Evolutionary conservation across 1,284 basidiomycete genomes (phyloP).

Genomic region (Irpex lacteus): DNA sequence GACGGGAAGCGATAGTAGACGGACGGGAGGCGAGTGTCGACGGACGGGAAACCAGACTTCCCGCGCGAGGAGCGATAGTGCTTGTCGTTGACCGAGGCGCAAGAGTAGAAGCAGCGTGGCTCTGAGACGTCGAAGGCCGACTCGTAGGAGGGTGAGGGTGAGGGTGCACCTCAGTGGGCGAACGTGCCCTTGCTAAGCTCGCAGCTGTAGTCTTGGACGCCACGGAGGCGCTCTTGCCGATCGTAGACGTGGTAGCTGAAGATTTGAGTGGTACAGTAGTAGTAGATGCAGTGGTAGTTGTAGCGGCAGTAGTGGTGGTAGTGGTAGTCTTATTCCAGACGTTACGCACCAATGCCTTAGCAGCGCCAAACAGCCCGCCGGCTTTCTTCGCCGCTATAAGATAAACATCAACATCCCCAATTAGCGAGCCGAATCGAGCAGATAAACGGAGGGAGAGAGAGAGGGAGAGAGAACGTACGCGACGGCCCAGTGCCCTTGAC

Average conservation of each 20-base stretch:
- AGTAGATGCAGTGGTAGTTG: constrained; percentile 20
- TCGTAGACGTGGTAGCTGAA: background rate
- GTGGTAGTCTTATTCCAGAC: constrained; percentile 36
- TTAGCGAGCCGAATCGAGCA: too few species aligned
- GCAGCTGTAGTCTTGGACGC: background rate
- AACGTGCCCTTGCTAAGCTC: constrained; percentile 18
- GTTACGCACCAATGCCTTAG: constrained; percentile 37
- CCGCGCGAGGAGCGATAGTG: too few species aligned
- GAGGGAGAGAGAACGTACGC: constrained; percentile 19
- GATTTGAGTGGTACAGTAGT: constrained; percentile 6
- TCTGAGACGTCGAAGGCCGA: too few species aligned
- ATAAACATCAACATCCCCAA: too few species aligned
- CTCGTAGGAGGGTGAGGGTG: too few species aligned
- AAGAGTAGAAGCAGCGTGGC: too few species aligned
- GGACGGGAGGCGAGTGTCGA: constrained; percentile 9
- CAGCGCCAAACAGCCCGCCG: constrained; percentile 36
- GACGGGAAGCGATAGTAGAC: constrained; percentile 1
- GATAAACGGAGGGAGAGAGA: background rate
- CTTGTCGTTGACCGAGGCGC: too few species aligned
- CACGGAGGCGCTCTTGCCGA: constrained; percentile 6
- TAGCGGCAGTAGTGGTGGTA: constrained; percentile 19
- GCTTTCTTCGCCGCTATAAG: constrained; percentile 23
- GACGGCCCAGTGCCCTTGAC: constrained; percentile 16
- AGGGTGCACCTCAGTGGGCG: constrained; percentile 19
- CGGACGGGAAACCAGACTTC: constrained; percentile 7